Base-by-base conservation (phyloP, 1,139 yeast species). In the Yamadazyma kanchanaburiensis region DNA sequence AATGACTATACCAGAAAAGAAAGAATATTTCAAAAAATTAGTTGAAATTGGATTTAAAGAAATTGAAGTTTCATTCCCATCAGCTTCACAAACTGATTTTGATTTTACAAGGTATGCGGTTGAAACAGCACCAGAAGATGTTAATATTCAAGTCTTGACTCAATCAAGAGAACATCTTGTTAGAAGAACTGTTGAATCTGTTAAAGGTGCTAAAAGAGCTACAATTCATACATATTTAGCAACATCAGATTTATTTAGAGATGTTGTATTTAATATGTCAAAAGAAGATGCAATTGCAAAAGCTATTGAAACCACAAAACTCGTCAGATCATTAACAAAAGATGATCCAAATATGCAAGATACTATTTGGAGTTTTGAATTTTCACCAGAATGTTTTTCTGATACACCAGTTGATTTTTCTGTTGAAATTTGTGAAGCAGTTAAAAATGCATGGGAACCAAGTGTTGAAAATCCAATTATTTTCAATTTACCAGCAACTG, bases 401-500 rank as follows among this genome's bases (percentile, higher is more conserved):
- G 97, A 89, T 56, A 84, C 96, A 18, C 82, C 86, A 27, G 73
- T 81, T 13, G 95, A 85, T 31, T 89, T 75, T 51, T 89, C 94
- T 10, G 67, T 91, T 11, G 75, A 80, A 51, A 80, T 91, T 30
- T 87, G 96, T 62, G 95, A 89, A 55, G 96, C 96, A n/a, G 97
- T 91, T 28, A 86, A 86, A 60, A 66, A 67, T 17, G 96, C 91
- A 6, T 91, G 98, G 98, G 88, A 68, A 37, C 97, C 97, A 31
- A 61, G 85, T 5, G 79, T 46, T 19, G 91, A 84, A 36, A 72
- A 76, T 43, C 96, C 96, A 37, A 87, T 91, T 47, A 87, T 91
- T 46, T 89, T 91, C 72, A 91, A 91, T 65, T 72, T 91, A 48
- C 98, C 98, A 8, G 97, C 98, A 24, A 91, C 98, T n/a, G 97